Conservation (phyloP, 371 early-diverging fungal genomes). For the Syncephalastrum racemosum region DNA sequence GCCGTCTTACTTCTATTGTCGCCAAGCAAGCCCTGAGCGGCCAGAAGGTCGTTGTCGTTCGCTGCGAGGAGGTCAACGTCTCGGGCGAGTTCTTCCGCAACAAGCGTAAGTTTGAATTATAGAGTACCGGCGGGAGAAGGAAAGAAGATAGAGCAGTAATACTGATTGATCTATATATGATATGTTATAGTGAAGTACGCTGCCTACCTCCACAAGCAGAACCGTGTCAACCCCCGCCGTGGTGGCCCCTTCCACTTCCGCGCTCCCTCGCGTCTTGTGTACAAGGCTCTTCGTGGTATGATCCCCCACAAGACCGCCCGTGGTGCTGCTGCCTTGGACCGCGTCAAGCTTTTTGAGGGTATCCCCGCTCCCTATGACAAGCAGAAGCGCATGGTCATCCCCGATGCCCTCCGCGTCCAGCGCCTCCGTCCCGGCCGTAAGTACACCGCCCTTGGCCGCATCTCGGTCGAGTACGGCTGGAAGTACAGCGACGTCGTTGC, state of each 20-base stretch:
- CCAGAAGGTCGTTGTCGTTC: slow-evolving; percentile 96
- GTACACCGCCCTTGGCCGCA: slow-evolving; percentile 91
- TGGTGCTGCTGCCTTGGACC: slow-evolving; percentile 95
- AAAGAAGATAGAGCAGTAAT: slow-evolving; percentile 4
- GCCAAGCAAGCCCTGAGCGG: slow-evolving; percentile 98
- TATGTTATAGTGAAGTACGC: slow-evolving; percentile 83
- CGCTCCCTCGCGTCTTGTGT: slow-evolving; percentile 98
- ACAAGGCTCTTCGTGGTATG: slow-evolving; percentile 98
- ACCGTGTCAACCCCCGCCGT: slow-evolving; percentile 95
- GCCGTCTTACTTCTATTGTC: slow-evolving; percentile 97
- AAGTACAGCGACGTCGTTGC: slow-evolving; percentile 96
- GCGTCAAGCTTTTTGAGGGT: slow-evolving; percentile 98
- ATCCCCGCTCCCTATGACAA: slow-evolving; percentile 97
- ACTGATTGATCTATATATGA: not conserved
- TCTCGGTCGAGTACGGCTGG: slow-evolving; percentile 98
- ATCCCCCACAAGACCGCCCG: slow-evolving; percentile 98
- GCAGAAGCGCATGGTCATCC: slow-evolving; percentile 94
- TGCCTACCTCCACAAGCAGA: slow-evolving; percentile 98
- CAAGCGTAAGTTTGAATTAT: slow-evolving; percentile 76
- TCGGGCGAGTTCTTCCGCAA: slow-evolving; percentile 98
- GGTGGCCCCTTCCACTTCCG: slow-evolving; percentile 98
- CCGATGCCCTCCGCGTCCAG: slow-evolving; percentile 95
- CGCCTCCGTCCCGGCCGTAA: slow-evolving; percentile 96
- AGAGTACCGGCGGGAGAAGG: slow-evolving; percentile 2
- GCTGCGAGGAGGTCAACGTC: slow-evolving; percentile 97